A percentile compares a stretch with the other conserved stretches of the same genome.
Conservation (phyloP, 306 rosid genomes). For the Dryas alaskensis region DNA sequence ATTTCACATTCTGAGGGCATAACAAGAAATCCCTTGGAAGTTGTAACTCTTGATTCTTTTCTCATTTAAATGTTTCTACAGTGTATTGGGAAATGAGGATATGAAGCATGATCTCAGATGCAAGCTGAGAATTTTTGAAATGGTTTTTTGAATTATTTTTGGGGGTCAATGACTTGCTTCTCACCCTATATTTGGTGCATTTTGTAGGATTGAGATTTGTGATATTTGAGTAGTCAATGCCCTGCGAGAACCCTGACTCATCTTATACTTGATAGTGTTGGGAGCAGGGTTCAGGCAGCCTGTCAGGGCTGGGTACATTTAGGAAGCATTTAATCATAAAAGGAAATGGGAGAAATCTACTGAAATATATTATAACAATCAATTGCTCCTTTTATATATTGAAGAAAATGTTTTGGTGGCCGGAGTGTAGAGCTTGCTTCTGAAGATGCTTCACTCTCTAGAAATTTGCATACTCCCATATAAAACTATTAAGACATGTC, state of each 20-base stretch:
- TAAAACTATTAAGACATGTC: background rate
- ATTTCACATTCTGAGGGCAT: background rate
- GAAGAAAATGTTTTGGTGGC: background rate
- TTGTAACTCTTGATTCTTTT: background rate
- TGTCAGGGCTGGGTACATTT: background rate
- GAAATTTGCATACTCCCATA: background rate
- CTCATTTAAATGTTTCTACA: background rate
- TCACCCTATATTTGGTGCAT: background rate
- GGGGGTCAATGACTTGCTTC: background rate
- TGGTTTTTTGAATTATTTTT: background rate
- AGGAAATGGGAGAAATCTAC: background rate
- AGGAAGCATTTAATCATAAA: background rate
- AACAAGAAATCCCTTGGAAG: background rate
- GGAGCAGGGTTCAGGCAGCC: background rate
- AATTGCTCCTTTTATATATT: background rate
- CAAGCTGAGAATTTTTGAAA: background rate
- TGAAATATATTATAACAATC: background rate
- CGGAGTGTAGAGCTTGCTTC: background rate
- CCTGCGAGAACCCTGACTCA: background rate
- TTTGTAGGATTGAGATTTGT: background rate
- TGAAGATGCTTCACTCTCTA: background rate
- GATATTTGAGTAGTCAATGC: background rate
- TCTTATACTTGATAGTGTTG: conserved; percentile 1
- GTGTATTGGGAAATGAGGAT: background rate
- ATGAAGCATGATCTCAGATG: background rate